Conservation (phyloP, 2,329 filamentous ascomycete species). For the Diplodia sapinea region DNA sequence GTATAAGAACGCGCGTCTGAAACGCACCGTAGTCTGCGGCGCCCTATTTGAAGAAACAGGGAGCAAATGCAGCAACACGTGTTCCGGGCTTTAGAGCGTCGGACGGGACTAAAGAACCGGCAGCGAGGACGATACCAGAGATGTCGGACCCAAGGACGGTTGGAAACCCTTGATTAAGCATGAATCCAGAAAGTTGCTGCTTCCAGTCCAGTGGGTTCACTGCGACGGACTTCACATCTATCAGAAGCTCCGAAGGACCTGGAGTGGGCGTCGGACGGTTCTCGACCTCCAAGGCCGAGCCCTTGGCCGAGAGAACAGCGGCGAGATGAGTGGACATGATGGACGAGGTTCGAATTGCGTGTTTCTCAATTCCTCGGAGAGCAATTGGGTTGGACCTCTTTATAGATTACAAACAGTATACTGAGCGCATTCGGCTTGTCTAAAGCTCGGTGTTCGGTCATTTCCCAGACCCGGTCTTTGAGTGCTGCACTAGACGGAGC, state of each 20-base stretch:
- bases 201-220: slow-evolving; percentile 56
- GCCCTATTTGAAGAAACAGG: slow-evolving; percentile 60
- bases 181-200: slow-evolving; percentile 53
- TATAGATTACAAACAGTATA: background rate
- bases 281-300: slow-evolving; percentile 45
- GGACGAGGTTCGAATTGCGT: background rate
- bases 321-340: slow-evolving; percentile 22
- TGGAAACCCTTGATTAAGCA: slow-evolving; percentile 49
- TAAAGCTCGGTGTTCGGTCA: background rate
- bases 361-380: background rate
- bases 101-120: slow-evolving; percentile 49
- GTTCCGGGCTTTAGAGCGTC: slow-evolving; percentile 36
- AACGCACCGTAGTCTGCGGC: slow-evolving; percentile 56
- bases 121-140: slow-evolving; percentile 51
- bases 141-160: slow-evolving; percentile 54
- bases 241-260: slow-evolving; percentile 55
- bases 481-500: background rate
- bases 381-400: background rate
- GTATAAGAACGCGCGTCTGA: slow-evolving; percentile 57
- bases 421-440: background rate
- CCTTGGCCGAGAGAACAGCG: slow-evolving; percentile 24
- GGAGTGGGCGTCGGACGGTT: slow-evolving; percentile 53
- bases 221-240: slow-evolving; percentile 56
- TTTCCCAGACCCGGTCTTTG: background rate
- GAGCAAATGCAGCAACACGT: slow-evolving; percentile 37